phyloP scores from a whole-genome alignment of 352 stramenopile species.

The Phytophthora macrochlamydospora region DNA sequence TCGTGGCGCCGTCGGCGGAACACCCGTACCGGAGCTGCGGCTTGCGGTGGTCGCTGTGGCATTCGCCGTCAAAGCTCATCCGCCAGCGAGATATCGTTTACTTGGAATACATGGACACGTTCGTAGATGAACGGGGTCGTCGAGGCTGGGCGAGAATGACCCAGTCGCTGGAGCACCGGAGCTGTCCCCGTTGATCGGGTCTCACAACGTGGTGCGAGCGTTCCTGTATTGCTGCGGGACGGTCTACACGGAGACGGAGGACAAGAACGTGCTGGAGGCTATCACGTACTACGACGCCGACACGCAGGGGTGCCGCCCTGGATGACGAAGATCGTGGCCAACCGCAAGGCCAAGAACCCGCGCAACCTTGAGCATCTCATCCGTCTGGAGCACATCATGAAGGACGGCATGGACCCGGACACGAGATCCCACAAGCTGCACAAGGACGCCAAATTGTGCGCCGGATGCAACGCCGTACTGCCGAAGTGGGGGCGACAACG shows the following conservation, averaged over 20 bases:
- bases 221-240: constrained; percentile 64
- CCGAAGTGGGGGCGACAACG: constrained; percentile 49
- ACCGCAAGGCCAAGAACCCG: constrained; percentile 64
- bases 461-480: constrained; percentile 50
- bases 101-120: constrained; percentile 73
- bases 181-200: constrained; percentile 57
- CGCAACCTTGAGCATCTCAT: constrained; percentile 69
- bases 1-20: constrained; percentile 45
- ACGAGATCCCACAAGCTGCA: constrained; percentile 40
- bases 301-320: constrained; percentile 64
- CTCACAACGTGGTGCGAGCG: constrained; percentile 63
- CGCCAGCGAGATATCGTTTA: constrained; percentile 66
- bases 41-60: constrained; percentile 69
- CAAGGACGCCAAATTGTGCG: constrained; percentile 41
- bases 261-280: constrained; percentile 54
- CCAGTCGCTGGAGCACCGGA: constrained; percentile 69
- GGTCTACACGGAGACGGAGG: constrained; percentile 63
- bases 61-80: constrained; percentile 63
- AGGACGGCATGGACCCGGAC: constrained; percentile 54
- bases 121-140: constrained; percentile 57
- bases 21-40: constrained; percentile 60
- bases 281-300: constrained; percentile 67
- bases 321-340: constrained; percentile 67
- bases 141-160: constrained; percentile 66
- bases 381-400: constrained; percentile 57